Evolutionary conservation across 306 rosid species (phyloP), one percentile per base, ranked within the genome.

Genomic region (Acacia acuminata): DNA sequence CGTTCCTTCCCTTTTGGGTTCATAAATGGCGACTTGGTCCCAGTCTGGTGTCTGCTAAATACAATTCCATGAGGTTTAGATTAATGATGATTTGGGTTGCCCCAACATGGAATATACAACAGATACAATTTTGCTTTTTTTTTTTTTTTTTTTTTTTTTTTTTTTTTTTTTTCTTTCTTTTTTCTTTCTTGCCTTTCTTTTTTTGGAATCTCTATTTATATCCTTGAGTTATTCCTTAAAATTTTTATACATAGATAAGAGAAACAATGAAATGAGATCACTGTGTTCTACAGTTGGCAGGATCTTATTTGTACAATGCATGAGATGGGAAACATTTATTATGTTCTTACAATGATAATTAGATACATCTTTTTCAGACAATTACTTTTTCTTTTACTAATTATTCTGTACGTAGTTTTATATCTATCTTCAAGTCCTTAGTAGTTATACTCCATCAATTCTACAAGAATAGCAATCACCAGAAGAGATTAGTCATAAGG

Each of bases 1-100:
- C 69, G 71, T 90, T 86, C 94, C 99, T 75, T 90, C 88, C 72
- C 90, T 94, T 76, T 73, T 87, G 73, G 94, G 93, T 83, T 90
- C 90, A 48, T 91, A 75, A 86, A 58, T 10, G 64, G 64, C 73
- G 9, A n/a, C 38, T 44, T 51, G 43, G 44, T 76, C 63, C 40
- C 80, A 9, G 50, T 72, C 44, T 44, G 8, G 42, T 82, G 60
- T 63, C 40, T 43, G 58, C 43, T 80, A 68, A 63, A 71, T 79
- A 8, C 30, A 60, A 81, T 61, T 20, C 1, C 38, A 43, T 12
- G 36, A 63, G n/a, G 77, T 16, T 44, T 30, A 55, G 30, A 60
- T 30, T 73, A 45, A 78, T 81, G 64, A 38, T 16, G 74, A 72
- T 47, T 68, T 82, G 87, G 50, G 66, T n/a, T 48, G 53, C 19